Conservation (phyloP, 2,329 filamentous ascomycete genomes). For the Verticillium isaacii region DNA sequence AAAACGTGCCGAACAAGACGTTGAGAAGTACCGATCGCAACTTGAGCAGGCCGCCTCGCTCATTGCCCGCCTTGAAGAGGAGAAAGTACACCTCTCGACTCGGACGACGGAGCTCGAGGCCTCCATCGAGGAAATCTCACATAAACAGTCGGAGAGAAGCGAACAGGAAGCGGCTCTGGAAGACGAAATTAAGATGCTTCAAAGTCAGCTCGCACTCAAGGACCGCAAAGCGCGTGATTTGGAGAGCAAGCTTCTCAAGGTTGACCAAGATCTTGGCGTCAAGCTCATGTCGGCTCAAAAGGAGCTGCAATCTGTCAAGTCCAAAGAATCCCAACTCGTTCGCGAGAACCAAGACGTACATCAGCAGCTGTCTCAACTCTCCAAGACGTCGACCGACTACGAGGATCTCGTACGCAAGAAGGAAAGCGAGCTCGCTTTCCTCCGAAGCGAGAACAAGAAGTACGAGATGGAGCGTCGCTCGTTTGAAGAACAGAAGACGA, state of each 20-base stretch:
- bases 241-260: slow-evolving; percentile 75
- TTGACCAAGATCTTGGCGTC: slow-evolving; percentile 83
- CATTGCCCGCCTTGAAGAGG: slow-evolving; percentile 78
- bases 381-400: slow-evolving; percentile 88
- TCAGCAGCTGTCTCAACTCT: slow-evolving; percentile 79
- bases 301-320: slow-evolving; percentile 69
- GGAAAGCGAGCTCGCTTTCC: slow-evolving; percentile 83
- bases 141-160: slow-evolving; percentile 66
- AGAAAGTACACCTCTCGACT: slow-evolving; percentile 70
- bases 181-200: slow-evolving; percentile 84
- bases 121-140: slow-evolving; percentile 66
- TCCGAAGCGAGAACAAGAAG: slow-evolving; percentile 80
- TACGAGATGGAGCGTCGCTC: slow-evolving; percentile 74
- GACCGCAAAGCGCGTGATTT: slow-evolving; percentile 86
- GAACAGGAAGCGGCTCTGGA: slow-evolving; percentile 71
- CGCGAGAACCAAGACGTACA: slow-evolving; percentile 80
- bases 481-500: slow-evolving; percentile 74
- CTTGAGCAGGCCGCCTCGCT: slow-evolving; percentile 88
- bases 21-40: slow-evolving; percentile 72
- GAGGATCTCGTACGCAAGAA: slow-evolving; percentile 91
- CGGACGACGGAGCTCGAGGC: slow-evolving; percentile 66
- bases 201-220: slow-evolving; percentile 83
- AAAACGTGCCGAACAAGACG: slow-evolving; percentile 80
- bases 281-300: slow-evolving; percentile 76
- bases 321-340: slow-evolving; percentile 69